These are phyloP conservation scores for Phellinidium pouzarii DNA, from an alignment of 1,284 basidiomycete genomes.

Conservation along the genomic window DNA sequence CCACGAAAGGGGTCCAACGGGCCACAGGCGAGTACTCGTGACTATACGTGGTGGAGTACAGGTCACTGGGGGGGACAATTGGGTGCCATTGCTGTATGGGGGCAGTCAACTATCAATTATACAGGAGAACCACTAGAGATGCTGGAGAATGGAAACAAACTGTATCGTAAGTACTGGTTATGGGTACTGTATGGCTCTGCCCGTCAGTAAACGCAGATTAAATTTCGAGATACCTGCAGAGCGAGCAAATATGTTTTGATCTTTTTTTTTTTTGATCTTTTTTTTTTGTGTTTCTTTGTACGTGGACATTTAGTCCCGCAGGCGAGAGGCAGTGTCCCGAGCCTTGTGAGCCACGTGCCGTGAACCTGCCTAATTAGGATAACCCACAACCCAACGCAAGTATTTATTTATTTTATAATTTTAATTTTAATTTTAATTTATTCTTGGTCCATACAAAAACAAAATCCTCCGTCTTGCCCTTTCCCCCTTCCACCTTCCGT, in stretches of 20 bases:
- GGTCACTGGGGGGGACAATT: not conserved
- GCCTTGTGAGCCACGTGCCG: no score
- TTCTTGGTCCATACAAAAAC: no score
- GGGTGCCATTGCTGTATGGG: not conserved
- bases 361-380: no score
- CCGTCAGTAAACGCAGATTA: not conserved
- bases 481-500: not conserved
- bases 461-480: not conserved
- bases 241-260: no score
- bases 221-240: not conserved
- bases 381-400: no score
- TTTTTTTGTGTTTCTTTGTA: not conserved
- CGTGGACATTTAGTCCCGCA: not conserved
- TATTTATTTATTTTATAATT: no score
- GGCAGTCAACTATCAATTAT: not conserved
- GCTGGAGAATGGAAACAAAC: not conserved
- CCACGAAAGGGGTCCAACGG: not conserved
- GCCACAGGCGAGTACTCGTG: no score
- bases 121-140: not conserved
- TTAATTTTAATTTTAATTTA: no score
- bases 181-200: no score
- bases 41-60: no score
- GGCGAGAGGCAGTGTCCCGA: no score
- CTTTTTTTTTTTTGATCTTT: not conserved
- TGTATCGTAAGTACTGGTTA: not conserved